Evolutionary conservation across 345 rosid genomes (phyloP).

Genomic region (Luvunga scandens): DNA sequence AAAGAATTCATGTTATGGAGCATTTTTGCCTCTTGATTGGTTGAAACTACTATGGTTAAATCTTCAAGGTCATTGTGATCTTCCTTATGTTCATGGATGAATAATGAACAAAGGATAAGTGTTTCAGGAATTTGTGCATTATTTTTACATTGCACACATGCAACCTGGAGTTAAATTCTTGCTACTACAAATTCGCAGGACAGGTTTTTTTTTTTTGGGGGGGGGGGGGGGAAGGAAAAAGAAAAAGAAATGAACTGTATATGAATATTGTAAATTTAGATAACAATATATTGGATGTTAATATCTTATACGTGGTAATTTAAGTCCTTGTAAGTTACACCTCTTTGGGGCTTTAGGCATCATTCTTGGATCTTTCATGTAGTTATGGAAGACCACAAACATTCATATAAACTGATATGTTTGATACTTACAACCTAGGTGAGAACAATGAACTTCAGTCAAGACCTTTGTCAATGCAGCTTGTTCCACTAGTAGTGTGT

Average conservation of each 20-base stretch:
- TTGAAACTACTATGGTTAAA: background rate
- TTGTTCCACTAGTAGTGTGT: background rate
- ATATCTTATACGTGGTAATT: background rate
- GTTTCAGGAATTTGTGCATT: background rate
- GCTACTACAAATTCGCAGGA: background rate
- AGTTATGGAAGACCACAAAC: too few species aligned
- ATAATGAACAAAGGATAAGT: background rate
- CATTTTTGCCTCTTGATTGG: background rate
- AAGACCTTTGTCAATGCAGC: background rate
- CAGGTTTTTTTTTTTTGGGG: background rate
- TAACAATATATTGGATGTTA: background rate
- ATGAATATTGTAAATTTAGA: background rate
- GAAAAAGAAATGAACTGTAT: background rate
- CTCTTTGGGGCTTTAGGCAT: background rate
- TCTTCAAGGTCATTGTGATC: background rate
- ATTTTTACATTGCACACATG: background rate
- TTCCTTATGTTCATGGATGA: background rate
- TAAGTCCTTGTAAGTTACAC: too few species aligned
- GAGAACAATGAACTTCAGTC: background rate
- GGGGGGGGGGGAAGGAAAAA: too few species aligned
- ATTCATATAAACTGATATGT: background rate
- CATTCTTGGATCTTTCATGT: background rate
- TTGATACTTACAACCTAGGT: background rate
- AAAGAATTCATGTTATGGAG: background rate
- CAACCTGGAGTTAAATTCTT: background rate